Evolutionary conservation across 257 asterid genomes (phyloP).

Genomic region (Solanum bukasovii): DNA sequence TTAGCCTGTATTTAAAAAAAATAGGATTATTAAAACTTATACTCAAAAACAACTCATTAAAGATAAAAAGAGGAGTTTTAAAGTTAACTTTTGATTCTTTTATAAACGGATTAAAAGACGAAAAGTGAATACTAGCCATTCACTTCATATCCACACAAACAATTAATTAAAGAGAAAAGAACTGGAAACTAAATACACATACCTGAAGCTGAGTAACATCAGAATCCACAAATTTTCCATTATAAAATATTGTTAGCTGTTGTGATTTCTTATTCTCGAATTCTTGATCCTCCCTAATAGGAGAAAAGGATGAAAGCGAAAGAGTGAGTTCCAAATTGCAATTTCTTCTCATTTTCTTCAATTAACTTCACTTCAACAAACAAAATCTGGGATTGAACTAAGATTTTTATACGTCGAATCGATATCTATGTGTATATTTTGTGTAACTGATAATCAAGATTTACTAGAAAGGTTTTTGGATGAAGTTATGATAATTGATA

Average conservation of each 20-base stretch:
- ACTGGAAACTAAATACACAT: not conserved
- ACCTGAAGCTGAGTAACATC: constrained; percentile 40
- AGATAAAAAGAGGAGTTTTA: no score
- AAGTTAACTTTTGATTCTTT: no score
- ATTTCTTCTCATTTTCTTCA: constrained; percentile 9
- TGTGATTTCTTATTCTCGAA: not conserved
- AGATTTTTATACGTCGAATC: no score
- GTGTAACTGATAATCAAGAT: not conserved
- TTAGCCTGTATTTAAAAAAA: not conserved
- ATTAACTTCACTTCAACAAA: not conserved
- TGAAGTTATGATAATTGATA: not conserved
- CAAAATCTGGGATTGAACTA: no score
- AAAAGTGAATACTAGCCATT: not conserved
- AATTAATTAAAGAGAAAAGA: not conserved
- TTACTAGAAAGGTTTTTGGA: not conserved
- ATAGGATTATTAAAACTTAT: not conserved
- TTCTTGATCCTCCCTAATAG: not conserved
- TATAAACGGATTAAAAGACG: no score
- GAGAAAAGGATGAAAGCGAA: not conserved
- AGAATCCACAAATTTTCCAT: constrained; percentile 33
- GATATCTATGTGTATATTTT: no score
- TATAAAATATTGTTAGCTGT: constrained; percentile 38
- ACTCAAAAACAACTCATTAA: no score
- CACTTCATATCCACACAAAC: not conserved
- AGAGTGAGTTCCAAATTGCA: constrained; percentile 18